These are phyloP conservation scores for Gillenia trifoliata DNA, from an alignment of 306 rosid genomes.

Conservation along the genomic window DNA sequence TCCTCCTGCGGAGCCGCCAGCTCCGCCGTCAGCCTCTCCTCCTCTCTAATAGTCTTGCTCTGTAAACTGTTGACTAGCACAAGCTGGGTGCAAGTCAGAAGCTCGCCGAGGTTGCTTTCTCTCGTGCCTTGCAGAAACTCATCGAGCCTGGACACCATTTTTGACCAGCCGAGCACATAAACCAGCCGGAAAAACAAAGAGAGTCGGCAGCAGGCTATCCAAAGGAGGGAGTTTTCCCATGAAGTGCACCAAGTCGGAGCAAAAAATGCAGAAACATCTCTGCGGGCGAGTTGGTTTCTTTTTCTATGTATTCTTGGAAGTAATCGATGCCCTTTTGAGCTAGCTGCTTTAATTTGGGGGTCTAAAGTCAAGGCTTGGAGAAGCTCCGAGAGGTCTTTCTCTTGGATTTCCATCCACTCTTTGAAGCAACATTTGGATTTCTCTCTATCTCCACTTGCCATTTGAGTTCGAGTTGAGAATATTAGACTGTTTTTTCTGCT, in stretches of 20 bases:
- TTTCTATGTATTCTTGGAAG: slow-evolving; percentile 21
- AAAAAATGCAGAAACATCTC: slow-evolving; percentile 6
- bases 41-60: slow-evolving; percentile 19
- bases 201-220: slow-evolving; percentile 41
- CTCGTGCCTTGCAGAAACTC: slow-evolving; percentile 6
- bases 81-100: slow-evolving; percentile 12
- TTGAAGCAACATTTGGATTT: slow-evolving; percentile 29
- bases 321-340: slow-evolving; percentile 8
- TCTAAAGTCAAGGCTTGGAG: neutral
- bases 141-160: slow-evolving; percentile 9
- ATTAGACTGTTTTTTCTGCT: too few species aligned
- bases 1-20: slow-evolving; percentile 31
- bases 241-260: slow-evolving; percentile 32
- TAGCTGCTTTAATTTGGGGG: neutral
- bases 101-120: neutral
- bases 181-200: slow-evolving; percentile 28
- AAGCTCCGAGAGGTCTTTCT: slow-evolving; percentile 23
- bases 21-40: slow-evolving; percentile 19
- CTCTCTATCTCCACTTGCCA: slow-evolving; percentile 6
- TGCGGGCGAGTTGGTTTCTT: slow-evolving; percentile 8
- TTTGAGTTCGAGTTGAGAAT: neutral
- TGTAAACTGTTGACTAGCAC: slow-evolving; percentile 10
- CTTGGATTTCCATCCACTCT: slow-evolving; percentile 38
- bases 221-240: slow-evolving; percentile 34
- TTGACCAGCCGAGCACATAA: slow-evolving; percentile 18